phyloP scores from a whole-genome alignment of 371 early-diverging fungal genomes.

The Mortierella sp. region DNA sequence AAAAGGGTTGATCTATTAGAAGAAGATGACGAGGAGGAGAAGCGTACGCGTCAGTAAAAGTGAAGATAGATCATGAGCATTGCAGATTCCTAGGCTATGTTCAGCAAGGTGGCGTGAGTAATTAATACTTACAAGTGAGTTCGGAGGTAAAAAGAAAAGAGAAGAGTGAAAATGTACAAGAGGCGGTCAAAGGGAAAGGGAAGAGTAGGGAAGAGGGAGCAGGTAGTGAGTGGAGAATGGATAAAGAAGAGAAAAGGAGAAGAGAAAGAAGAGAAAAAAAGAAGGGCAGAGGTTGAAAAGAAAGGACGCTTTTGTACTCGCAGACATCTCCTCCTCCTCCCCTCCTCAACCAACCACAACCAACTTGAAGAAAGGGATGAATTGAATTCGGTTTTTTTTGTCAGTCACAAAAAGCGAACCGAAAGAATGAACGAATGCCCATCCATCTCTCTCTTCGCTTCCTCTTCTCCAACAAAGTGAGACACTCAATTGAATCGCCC shows the following conservation, averaged over 20 bases:
- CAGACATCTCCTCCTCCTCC: background rate
- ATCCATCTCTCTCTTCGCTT: background rate
- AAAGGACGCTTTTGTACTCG: background rate
- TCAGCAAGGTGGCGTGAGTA: background rate
- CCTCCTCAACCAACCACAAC: too few relatives aligned
- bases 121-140: background rate
- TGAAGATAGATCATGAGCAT: background rate
- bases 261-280: background rate
- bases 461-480: background rate
- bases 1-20: background rate
- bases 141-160: background rate
- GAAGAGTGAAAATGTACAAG: background rate
- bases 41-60: conserved; percentile 1
- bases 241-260: background rate
- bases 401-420: background rate
- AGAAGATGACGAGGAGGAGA: too few relatives aligned
- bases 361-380: background rate
- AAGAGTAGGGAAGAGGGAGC: background rate
- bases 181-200: background rate
- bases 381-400: background rate
- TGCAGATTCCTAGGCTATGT: background rate
- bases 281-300: background rate
- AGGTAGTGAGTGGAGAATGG: background rate
- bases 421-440: background rate
- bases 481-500: background rate